Evolutionary conservation across 768 basidiomycete genomes (phyloP), one percentile per base, ranked within the genome.

Genomic region (Lactifluus piperatus): DNA sequence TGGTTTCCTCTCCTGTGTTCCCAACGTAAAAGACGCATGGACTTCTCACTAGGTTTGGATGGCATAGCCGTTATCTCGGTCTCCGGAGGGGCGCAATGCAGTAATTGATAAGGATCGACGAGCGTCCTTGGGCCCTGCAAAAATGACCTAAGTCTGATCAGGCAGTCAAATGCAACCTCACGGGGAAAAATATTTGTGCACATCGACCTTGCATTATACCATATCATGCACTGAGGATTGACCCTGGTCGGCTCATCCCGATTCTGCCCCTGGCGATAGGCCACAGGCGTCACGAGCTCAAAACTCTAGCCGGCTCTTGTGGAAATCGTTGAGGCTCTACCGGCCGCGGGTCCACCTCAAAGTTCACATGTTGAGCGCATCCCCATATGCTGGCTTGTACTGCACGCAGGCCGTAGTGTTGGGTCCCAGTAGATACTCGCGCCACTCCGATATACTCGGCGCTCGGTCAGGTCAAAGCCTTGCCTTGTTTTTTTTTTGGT

Each of bases 101-200:
- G 18, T 46, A n/a, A 30, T 51, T 34, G 36, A 61, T 56, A 47
- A 56, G 36, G 60, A 56, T 61, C 37, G 49, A 47, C 60, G 50
- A 47, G 36, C 44, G 49, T 47, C 50, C 18, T 11, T n/a, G 18
- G 34, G 30, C 22, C 26, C 20, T 43, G 3, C n/a, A 22, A 34
- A 34, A 0, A 26, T 54, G 24, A 34, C 53, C 49, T 51, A 49
- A 50, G 37, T 50, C 26, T 45, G 49, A 46, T 60, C 50, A 44
- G 43, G 43, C 37, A 50, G 41, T 43, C 43, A 39, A 10, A 27
- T 26, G 29, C 24, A 22, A 51, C 50, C 47, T 27, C 14, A 45
- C 54, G 49, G 44, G 36, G 51, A 56, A 36, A 54, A 30, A 13
- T 34, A n/a, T n/a, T n/a, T 48, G 14, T 45, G 20, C 54, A 27